Evolutionary conservation across 2,329 filamentous ascomycete species (phyloP), one percentile per base, ranked within the genome.

Genomic region (Diaporthe helianthi): DNA sequence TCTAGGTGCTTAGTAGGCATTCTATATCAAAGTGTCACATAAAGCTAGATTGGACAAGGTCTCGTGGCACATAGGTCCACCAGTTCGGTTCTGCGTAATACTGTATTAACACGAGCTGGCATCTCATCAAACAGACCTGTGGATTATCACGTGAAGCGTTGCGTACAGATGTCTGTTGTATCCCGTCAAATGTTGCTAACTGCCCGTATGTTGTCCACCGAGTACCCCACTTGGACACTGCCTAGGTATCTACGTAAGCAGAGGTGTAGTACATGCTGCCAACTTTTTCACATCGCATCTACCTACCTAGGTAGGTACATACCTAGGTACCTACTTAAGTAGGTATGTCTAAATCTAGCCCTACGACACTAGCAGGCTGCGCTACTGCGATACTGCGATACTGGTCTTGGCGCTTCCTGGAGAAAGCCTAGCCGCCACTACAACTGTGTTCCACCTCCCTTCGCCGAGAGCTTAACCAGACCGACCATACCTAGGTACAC

Each of bases 151-250:
- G 65, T 67, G 65, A 51, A 55, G 22, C 52, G 29, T 67, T 67
- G 58, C 65, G 52, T n/a, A n/a, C n/a, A n/a, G n/a, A n/a, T n/a
- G n/a, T n/a, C n/a, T n/a, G n/a, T n/a, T n/a, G n/a, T 58, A 67
- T 58, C 52, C 52, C 44, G n/a, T n/a, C n/a, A n/a, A n/a, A n/a
- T n/a, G n/a, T 24, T 67, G 36, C 36, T 65, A 63, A 31, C 58
- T 44, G 24, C n/a, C n/a, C n/a, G n/a, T n/a, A n/a, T n/a, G n/a
- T n/a, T 31, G 58, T 46, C n/a, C 44, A 36, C 58, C 13, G 26
- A 36, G 47, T n/a, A n/a, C 46, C 36, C 61, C 61, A 65, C 61
- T 44, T 22, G 61, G 49, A 65, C 61, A 53, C 61, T 65, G 53
- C 53, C 61, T 36, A 65, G 47, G 47, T 31, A 65, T 65, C 61